A percentile compares a stretch with the other conserved stretches of the same genome.
Evolutionary conservation across 331 rosid species (phyloP).

Genomic region (Malus hybrid): DNA sequence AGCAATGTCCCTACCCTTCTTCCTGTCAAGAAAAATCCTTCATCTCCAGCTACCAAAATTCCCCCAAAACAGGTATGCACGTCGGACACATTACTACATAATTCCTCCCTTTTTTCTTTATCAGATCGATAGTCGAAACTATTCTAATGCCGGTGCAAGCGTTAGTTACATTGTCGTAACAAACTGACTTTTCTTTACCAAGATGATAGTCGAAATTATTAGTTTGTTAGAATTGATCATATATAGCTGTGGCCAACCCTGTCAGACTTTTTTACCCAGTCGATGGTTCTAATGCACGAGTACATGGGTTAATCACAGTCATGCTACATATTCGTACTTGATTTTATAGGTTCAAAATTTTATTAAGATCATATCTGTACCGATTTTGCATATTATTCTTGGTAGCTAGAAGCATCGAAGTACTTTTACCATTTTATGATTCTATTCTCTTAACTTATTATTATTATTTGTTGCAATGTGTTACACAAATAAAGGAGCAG

Average conservation of each 20-base stretch:
- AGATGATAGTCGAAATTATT: no score
- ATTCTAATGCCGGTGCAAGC: no score
- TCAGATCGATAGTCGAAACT: no score
- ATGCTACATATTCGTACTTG: no score
- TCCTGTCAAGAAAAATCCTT: conserved; percentile 38
- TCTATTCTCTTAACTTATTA: neutral
- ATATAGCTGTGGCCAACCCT: no score
- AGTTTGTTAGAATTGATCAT: neutral
- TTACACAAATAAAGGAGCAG: conserved; percentile 8
- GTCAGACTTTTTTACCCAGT: no score
- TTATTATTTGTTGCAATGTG: neutral
- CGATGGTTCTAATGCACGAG: no score
- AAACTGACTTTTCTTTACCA: no score
- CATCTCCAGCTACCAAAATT: conserved; percentile 38
- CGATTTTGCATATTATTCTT: neutral
- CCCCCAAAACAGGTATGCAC: conserved; percentile 39
- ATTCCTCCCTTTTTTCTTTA: neutral
- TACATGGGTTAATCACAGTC: no score
- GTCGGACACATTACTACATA: neutral
- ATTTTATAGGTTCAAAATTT: neutral
- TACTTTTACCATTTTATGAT: neutral
- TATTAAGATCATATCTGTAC: neutral
- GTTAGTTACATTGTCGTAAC: no score
- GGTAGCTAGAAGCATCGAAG: neutral
- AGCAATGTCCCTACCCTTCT: conserved; percentile 33